Conservation (phyloP, 2,329 filamentous ascomycete genomes). For the Aspergillus aculeatus region DNA sequence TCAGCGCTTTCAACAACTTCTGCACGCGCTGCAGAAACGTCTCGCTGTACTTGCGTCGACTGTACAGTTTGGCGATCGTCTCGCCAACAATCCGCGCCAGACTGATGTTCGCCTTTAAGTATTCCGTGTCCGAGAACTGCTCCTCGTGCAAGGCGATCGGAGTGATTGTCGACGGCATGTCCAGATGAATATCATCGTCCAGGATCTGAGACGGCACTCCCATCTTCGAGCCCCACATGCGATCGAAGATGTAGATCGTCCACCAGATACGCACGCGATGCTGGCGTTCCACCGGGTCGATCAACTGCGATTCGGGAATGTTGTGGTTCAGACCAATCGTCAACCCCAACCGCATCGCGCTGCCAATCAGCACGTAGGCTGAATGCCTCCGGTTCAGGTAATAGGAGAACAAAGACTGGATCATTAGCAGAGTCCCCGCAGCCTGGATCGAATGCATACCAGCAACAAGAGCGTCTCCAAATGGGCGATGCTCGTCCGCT, state of each 20-base stretch:
- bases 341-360: conserved; percentile 43
- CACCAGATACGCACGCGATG: conserved; percentile 41
- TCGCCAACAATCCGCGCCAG: conserved; percentile 39
- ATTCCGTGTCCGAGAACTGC: conserved; percentile 39
- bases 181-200: conserved; percentile 48
- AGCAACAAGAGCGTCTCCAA: conserved; percentile 44
- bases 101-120: conserved; percentile 39
- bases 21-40: conserved; percentile 43
- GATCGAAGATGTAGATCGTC: conserved; percentile 42
- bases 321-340: conserved; percentile 47
- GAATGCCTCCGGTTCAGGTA: conserved; percentile 39
- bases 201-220: conserved; percentile 50
- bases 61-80: conserved; percentile 36
- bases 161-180: conserved; percentile 36
- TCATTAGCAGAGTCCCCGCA: not conserved
- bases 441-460: conserved; percentile 22
- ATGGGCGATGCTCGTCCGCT: conserved; percentile 47
- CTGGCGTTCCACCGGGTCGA: conserved; percentile 41
- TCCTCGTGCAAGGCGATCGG: conserved; percentile 33
- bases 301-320: conserved; percentile 37
- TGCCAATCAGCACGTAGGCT: conserved; percentile 37
- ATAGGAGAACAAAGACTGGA: conserved; percentile 36
- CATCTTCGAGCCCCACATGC: conserved; percentile 52
- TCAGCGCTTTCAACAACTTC: conserved; percentile 39
- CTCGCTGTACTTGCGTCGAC: conserved; percentile 36